Evolutionary conservation across 2,329 filamentous ascomycete genomes (phyloP).

Genomic region (Xylaria sp.): DNA sequence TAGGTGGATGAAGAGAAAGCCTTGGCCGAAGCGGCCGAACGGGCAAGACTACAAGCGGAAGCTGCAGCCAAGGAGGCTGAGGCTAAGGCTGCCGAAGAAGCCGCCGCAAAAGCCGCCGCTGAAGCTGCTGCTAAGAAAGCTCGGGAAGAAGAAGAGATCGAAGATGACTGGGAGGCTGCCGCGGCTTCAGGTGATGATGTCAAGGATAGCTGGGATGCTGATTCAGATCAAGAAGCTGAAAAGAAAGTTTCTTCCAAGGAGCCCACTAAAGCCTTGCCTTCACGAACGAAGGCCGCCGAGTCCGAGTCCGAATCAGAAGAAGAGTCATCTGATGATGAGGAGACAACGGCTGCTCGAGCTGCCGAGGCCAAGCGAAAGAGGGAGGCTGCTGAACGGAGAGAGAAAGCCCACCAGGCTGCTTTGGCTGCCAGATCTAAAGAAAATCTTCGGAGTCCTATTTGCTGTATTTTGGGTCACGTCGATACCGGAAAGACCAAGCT

Average conservation of each 20-base stretch:
- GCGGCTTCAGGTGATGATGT: constrained; percentile 80
- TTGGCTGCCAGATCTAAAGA: constrained; percentile 91
- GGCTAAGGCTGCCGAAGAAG: constrained; percentile 67
- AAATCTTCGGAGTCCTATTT: constrained; percentile 95
- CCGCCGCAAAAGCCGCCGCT: constrained; percentile 66
- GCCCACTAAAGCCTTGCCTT: constrained; percentile 45
- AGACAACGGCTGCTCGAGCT: constrained; percentile 75
- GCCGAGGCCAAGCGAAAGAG: constrained; percentile 83
- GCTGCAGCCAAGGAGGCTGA: constrained; percentile 70
- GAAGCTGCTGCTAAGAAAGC: constrained; percentile 65
- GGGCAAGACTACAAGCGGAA: constrained; percentile 74
- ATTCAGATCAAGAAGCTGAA: constrained; percentile 76
- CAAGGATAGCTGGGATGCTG: constrained; percentile 96
- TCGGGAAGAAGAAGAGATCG: constrained; percentile 67
- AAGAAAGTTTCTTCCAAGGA: constrained; percentile 48
- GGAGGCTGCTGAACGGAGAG: constrained; percentile 87
- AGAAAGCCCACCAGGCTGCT: constrained; percentile 90
- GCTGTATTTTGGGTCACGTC: constrained; percentile 99
- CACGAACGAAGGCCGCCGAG: constrained; percentile 49
- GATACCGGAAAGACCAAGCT: constrained; percentile 99
- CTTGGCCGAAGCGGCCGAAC: constrained; percentile 80
- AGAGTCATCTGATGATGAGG: constrained; percentile 75
- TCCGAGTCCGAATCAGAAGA: constrained; percentile 58
- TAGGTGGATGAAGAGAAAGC: constrained; percentile 80
- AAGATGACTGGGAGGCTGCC: constrained; percentile 89